Conservation (phyloP, 2,329 filamentous ascomycete genomes). For the Colletotrichum sansevieriae region DNA sequence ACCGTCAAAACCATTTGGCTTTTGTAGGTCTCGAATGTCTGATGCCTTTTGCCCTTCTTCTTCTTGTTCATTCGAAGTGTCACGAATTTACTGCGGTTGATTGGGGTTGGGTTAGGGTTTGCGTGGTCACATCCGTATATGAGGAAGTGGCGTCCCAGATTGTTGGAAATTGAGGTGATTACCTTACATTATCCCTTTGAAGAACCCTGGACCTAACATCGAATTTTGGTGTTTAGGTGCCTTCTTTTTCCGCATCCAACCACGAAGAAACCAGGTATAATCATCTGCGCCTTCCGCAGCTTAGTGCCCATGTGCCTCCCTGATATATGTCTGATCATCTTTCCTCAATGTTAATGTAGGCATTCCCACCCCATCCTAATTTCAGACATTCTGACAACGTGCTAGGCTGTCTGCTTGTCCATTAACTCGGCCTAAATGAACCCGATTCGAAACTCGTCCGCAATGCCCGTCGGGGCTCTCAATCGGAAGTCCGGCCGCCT, state of each 20-base stretch:
- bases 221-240: neutral
- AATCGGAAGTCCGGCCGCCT: constrained; percentile 40
- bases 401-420: neutral
- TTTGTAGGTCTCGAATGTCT: no score
- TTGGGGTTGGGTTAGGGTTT: no score
- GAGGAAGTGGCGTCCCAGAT: neutral
- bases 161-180: constrained; percentile 11
- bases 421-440: constrained; percentile 29
- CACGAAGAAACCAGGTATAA: constrained; percentile 5
- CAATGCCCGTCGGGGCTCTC: constrained; percentile 41
- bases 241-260: constrained; percentile 1
- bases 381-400: no score
- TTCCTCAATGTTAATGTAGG: neutral
- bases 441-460: constrained; percentile 41
- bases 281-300: constrained; percentile 13
- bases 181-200: constrained; percentile 31
- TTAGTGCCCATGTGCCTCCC: neutral
- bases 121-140: no score
- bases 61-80: no score
- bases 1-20: neutral
- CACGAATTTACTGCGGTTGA: no score
- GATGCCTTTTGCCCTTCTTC: no score
- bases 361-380: neutral
- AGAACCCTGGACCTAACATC: constrained; percentile 22
- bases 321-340: constrained; percentile 10